phyloP scores from a whole-genome alignment of 2,329 filamentous ascomycete genomes.

The Hymenoscyphus occultus region DNA sequence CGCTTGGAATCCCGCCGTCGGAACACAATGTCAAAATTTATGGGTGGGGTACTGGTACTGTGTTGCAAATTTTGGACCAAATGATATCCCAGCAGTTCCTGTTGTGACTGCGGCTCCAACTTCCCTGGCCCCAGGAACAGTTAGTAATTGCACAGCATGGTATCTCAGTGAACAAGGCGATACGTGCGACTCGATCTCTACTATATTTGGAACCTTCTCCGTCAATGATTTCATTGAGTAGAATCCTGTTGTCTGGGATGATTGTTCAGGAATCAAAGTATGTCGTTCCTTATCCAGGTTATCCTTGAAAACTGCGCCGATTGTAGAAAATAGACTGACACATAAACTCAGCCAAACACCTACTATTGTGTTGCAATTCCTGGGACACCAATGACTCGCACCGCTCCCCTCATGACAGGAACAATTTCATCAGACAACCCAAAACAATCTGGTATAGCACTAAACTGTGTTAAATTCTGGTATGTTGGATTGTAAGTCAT shows the following conservation, averaged over 20 bases:
- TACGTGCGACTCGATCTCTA: neutral
- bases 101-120: neutral
- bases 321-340: neutral
- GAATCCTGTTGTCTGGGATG: neutral
- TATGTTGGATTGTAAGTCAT: neutral
- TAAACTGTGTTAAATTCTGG: neutral
- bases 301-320: neutral
- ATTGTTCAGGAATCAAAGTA: neutral
- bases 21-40: neutral
- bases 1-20: too few relatives aligned
- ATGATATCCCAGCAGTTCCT: neutral
- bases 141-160: neutral
- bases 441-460: neutral
- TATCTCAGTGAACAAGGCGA: neutral
- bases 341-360: neutral
- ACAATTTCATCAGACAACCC: neutral
- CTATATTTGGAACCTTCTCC: neutral
- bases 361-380: neutral
- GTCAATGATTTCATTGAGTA: neutral
- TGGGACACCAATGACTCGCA: neutral
- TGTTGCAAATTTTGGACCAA: neutral
- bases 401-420: neutral
- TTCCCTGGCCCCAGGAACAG: neutral
- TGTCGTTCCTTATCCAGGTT: neutral
- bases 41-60: neutral